These are phyloP conservation scores for Sarocladium oryzae DNA, from an alignment of 2,329 filamentous ascomycete genomes.

Conservation along the genomic window DNA sequence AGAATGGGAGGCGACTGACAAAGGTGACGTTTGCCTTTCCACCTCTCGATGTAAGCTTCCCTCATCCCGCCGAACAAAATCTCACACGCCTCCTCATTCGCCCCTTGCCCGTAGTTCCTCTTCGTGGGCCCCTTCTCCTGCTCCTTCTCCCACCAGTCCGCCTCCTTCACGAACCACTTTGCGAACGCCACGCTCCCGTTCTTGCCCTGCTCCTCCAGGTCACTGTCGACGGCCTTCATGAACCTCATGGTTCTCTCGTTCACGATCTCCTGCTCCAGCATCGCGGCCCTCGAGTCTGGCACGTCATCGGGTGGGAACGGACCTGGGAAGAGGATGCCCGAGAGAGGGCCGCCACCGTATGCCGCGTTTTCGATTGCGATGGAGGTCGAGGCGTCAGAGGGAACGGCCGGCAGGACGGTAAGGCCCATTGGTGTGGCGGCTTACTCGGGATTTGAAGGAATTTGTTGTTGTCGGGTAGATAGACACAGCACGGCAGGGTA, in stretches of 20 bases:
- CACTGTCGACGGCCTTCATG: slow-evolving; percentile 29
- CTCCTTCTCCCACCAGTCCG: slow-evolving; percentile 17
- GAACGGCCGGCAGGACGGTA: slow-evolving; percentile 25
- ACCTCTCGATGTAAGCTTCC: slow-evolving; percentile 22
- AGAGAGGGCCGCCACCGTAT: slow-evolving; percentile 26
- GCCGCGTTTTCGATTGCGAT: slow-evolving; percentile 31
- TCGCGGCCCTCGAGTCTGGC: slow-evolving; percentile 15
- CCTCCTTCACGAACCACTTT: slow-evolving; percentile 28
- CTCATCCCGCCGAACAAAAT: slow-evolving; percentile 25
- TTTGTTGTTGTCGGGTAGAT: too few species aligned
- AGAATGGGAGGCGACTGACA: slow-evolving; percentile 23
- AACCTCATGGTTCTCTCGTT: slow-evolving; percentile 24
- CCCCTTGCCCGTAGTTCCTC: slow-evolving; percentile 20
- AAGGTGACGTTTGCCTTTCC: slow-evolving; percentile 25
- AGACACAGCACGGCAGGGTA: too few species aligned
- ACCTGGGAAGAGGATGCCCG: slow-evolving; percentile 25
- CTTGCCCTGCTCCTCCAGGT: slow-evolving; percentile 19
- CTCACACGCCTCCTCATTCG: slow-evolving; percentile 27
- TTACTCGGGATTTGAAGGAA: too few species aligned
- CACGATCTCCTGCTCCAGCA: slow-evolving; percentile 16
- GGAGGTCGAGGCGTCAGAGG: slow-evolving; percentile 28
- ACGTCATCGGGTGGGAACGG: slow-evolving; percentile 15
- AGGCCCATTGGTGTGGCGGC: slow-evolving; percentile 32
- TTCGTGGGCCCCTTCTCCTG: slow-evolving; percentile 17
- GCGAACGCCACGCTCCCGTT: slow-evolving; percentile 27